Evolutionary conservation across 805 yeast genomes (phyloP).

Genomic region (Candida argentea): DNA sequence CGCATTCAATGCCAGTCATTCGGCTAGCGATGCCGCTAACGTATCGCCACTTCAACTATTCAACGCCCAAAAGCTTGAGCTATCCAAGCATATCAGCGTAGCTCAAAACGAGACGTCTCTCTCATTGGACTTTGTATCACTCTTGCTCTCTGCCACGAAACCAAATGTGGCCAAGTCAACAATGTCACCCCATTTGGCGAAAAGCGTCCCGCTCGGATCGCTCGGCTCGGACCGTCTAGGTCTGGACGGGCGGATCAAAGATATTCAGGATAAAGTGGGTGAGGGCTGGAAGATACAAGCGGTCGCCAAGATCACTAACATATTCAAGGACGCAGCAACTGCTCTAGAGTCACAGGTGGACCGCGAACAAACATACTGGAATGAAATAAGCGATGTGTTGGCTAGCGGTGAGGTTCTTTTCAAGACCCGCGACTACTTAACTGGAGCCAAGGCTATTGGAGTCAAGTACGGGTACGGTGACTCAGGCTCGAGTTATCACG

Average conservation of each 20-base stretch:
- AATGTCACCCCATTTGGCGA: constrained; percentile 75
- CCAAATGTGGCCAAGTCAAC: constrained; percentile 84
- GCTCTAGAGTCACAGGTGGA: constrained; percentile 43
- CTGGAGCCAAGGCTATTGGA: constrained; percentile 48
- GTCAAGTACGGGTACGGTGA: constrained; percentile 89
- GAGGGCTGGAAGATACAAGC: constrained; percentile 83
- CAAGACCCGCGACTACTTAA: constrained; percentile 46
- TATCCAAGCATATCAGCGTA: constrained; percentile 41
- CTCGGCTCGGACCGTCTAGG: constrained; percentile 41
- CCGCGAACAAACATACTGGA: constrained; percentile 65
- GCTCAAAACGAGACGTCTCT: constrained; percentile 87
- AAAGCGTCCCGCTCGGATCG: constrained; percentile 68
- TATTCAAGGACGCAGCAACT: constrained; percentile 41
- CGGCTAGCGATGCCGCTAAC: constrained; percentile 3
- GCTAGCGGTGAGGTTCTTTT: constrained; percentile 51
- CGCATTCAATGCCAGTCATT: too few relatives aligned
- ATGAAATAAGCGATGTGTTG: constrained; percentile 33
- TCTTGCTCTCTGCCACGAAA: constrained; percentile 66
- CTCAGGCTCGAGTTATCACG: constrained; percentile 70
- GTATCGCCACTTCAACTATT: constrained; percentile 29
- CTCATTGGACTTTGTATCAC: constrained; percentile 78
- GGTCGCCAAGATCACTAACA: constrained; percentile 41
- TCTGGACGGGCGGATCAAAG: constrained; percentile 5
- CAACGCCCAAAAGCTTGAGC: constrained; percentile 40
- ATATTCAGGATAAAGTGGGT: constrained; percentile 29